Evolutionary conservation across 2,329 filamentous ascomycete species (phyloP), one percentile per base, ranked within the genome.

Genomic region (Curvularia verruculosa): DNA sequence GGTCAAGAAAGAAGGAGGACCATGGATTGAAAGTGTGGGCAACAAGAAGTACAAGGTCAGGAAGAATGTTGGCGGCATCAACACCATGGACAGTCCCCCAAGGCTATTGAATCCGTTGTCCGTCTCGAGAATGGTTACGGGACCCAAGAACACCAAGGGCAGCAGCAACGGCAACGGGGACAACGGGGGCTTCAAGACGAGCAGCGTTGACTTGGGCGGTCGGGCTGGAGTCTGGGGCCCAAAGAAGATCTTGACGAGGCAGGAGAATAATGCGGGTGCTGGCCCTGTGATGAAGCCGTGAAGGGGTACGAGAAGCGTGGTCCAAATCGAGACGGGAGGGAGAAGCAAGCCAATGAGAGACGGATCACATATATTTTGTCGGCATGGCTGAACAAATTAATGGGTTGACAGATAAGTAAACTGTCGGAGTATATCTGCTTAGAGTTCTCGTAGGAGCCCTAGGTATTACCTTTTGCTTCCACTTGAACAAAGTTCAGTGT

Each of bases 151-250:
- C 12, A 50, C 34, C 51, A 58, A 58, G 37, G 55, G 54, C 8
- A 54, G 37, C 12, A 24, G 13, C 21, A 45, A 28, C 21, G 18
- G 15, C 21, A 44, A 29, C 3, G 31, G 44, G 19, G 36, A 29
- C 1, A 31, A 49, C 36, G 48, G 37, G 54, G 56, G 49, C 37
- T 46, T 40, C 28, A 59, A 58, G 41, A 67, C 57, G 19, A 54
- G 60, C 7, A 41, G 48, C 18, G 47, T 49, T 31, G 63, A 68
- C 43, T 7, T 31, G 15, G 56, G 63, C 23, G 66, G 67, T 31
- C 52, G 67, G 44, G 67, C 66, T n/a, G 67, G 67, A 3, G 31
- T 34, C n/a, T 70, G 67, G 67, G 66, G 65, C 8, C 66, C 66
- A 9, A 70, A 64, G 63, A 69, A 64, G 61, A 69, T 69, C 39